Percentiles rank a stretch among this genome's conserved stretches.
Evolutionary conservation across 1,139 yeast species (phyloP).

Genomic region (Ogataea hybrid): DNA sequence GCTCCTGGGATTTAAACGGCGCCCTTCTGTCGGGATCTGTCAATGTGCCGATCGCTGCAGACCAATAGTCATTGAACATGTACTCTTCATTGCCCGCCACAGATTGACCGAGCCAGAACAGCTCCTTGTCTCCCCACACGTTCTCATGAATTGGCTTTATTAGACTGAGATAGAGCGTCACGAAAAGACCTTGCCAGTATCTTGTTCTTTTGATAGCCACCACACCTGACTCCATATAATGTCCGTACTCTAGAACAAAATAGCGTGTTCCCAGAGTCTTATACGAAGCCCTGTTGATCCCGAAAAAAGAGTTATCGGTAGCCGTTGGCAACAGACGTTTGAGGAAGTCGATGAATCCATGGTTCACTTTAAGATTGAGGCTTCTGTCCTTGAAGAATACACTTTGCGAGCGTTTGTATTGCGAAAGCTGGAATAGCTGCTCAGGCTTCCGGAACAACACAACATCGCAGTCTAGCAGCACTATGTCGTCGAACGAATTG

Average conservation of each 20-base stretch:
- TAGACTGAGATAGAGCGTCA: conserved; percentile 39
- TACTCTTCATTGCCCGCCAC: conserved; percentile 51
- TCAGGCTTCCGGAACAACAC: conserved; percentile 42
- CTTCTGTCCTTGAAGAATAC: conserved; percentile 42
- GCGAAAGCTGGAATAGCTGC: conserved; percentile 33
- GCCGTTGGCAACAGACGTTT: conserved; percentile 41
- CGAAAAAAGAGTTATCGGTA: conserved; percentile 20
- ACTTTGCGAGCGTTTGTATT: conserved; percentile 33
- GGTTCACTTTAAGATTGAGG: conserved; percentile 27
- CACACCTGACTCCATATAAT: conserved; percentile 56
- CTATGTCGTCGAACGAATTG: conserved; percentile 45
- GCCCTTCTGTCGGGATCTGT: conserved; percentile 27
- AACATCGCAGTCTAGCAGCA: conserved; percentile 52
- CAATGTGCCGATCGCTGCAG: conserved; percentile 49
- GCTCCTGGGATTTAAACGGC: conserved; percentile 39
- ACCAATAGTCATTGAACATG: conserved; percentile 45
- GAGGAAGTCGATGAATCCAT: conserved; percentile 45
- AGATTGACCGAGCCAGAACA: conserved; percentile 57
- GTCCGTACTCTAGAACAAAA: conserved; percentile 44
- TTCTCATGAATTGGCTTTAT: conserved; percentile 27
- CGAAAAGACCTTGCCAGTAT: conserved; percentile 43
- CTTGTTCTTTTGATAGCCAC: conserved; percentile 41
- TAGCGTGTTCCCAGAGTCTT: conserved; percentile 28
- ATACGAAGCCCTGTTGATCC: conserved; percentile 14
- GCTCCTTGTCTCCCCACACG: conserved; percentile 59